phyloP scores from a whole-genome alignment of 148 eudicot species.

The Linanthus parryae region DNA sequence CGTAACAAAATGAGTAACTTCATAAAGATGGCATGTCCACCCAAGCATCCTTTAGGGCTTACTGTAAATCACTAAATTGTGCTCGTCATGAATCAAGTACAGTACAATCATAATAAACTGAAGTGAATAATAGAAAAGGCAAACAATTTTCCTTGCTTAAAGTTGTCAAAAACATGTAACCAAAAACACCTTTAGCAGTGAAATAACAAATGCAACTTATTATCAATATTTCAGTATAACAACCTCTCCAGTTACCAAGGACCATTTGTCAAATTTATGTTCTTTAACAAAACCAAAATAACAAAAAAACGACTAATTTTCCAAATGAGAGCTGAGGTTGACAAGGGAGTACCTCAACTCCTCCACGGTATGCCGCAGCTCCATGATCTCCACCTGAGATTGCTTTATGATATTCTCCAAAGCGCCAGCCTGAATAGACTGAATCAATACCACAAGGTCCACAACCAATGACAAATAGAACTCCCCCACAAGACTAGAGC shows the following conservation, averaged over 20 bases:
- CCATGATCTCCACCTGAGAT: slow-evolving; percentile 83
- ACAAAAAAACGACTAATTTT: no score
- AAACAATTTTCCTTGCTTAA: no score
- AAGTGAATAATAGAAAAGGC: no score
- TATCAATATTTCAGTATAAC: no score
- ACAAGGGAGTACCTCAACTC: slow-evolving; percentile 63
- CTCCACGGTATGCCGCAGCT: slow-evolving; percentile 81
- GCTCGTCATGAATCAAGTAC: no score
- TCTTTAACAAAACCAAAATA: neutral
- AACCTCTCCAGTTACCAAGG: neutral
- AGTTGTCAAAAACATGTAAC: neutral
- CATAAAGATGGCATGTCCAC: no score
- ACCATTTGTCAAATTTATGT: neutral
- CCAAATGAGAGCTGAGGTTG: no score
- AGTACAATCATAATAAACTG: no score
- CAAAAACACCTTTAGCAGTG: neutral
- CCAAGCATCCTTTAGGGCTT: no score
- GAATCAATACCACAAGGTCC: slow-evolving; percentile 5
- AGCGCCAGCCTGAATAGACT: slow-evolving; percentile 74
- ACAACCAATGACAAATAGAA: slow-evolving; percentile 8
- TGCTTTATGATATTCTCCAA: slow-evolving; percentile 87
- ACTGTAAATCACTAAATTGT: no score
- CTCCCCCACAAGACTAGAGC: neutral
- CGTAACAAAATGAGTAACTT: no score
- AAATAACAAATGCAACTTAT: neutral